These are phyloP conservation scores for Triticum urartu DNA, from an alignment of 176 grass and related monocot genomes.

Conservation along the genomic window DNA sequence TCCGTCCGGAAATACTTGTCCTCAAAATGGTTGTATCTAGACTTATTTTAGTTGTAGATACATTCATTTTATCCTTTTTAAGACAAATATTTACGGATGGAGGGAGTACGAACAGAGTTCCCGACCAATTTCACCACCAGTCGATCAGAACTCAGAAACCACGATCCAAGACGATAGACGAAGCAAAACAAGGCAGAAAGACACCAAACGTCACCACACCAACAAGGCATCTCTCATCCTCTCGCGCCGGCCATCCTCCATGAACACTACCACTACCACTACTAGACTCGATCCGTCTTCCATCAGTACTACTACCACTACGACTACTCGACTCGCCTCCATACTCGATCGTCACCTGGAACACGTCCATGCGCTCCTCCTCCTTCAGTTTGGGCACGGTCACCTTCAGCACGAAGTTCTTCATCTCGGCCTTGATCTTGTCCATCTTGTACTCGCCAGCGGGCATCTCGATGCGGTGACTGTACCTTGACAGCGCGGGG, in stretches of 20 bases:
- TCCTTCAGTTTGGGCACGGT: conserved; percentile 60
- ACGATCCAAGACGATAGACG: neutral
- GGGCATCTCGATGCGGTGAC: conserved; percentile 16
- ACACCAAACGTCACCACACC: neutral
- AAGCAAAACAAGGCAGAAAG: neutral
- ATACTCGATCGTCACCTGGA: conserved; percentile 51
- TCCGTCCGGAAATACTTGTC: too few relatives aligned
- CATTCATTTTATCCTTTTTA: too few relatives aligned
- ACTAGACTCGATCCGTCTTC: too few relatives aligned
- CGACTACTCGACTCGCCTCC: neutral
- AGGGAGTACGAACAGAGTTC: too few relatives aligned
- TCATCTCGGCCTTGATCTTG: conserved; percentile 70
- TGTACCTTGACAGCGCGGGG: neutral
- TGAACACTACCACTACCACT: neutral
- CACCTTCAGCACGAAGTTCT: conserved; percentile 61
- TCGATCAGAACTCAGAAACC: neutral
- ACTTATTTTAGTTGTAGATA: too few relatives aligned
- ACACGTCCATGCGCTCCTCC: conserved; percentile 55
- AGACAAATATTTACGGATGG: too few relatives aligned
- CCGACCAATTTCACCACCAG: too few relatives aligned
- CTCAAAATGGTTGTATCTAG: too few relatives aligned
- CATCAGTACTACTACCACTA: neutral
- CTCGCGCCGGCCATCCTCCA: neutral
- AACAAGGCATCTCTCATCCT: neutral
- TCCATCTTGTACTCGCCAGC: conserved; percentile 44